Conservation (phyloP, 352 stramenopile species). For the Globisporangium heterothallicum region DNA sequence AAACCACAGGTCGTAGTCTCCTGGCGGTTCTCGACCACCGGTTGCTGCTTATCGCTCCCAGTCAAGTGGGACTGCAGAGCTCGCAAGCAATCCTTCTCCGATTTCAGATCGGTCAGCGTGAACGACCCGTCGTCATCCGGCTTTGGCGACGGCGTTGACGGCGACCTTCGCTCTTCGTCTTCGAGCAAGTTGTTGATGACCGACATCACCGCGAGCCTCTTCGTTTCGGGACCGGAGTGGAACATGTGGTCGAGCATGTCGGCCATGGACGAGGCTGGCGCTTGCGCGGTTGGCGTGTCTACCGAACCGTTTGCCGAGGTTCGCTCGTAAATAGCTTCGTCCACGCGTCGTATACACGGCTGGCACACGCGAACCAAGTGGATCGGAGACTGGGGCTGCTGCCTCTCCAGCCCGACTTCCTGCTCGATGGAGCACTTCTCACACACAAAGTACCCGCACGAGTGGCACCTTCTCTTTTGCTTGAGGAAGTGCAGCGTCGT, state of each 20-base stretch:
- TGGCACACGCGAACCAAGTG: constrained; percentile 37
- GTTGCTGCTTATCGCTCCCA: not conserved
- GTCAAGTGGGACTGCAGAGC: constrained; percentile 10
- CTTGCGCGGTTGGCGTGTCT: constrained; percentile 9
- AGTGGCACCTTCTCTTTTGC: constrained; percentile 30
- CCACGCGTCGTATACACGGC: constrained; percentile 36
- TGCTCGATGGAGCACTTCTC: constrained; percentile 39
- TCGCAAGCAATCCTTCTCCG: constrained; percentile 10
- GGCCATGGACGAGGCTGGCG: constrained; percentile 19
- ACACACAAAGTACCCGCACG: constrained; percentile 51
- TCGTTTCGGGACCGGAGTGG: constrained; percentile 18
- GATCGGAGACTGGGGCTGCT: constrained; percentile 18
- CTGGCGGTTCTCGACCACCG: not conserved
- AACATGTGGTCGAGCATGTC: constrained; percentile 17
- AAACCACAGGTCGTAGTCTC: constrained; percentile 7
- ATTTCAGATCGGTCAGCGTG: constrained; percentile 8
- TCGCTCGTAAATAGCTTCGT: constrained; percentile 32
- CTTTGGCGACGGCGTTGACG: not conserved
- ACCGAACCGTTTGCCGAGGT: not conserved
- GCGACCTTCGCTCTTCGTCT: constrained; percentile 19
- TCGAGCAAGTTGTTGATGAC: constrained; percentile 45
- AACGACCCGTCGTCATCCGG: constrained; percentile 5
- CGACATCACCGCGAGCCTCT: constrained; percentile 21
- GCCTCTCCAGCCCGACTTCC: constrained; percentile 23
- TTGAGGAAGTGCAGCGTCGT: constrained; percentile 27